These are phyloP conservation scores for Erysimum cheiri DNA, from an alignment of 441 rosid species.

Conservation along the genomic window DNA sequence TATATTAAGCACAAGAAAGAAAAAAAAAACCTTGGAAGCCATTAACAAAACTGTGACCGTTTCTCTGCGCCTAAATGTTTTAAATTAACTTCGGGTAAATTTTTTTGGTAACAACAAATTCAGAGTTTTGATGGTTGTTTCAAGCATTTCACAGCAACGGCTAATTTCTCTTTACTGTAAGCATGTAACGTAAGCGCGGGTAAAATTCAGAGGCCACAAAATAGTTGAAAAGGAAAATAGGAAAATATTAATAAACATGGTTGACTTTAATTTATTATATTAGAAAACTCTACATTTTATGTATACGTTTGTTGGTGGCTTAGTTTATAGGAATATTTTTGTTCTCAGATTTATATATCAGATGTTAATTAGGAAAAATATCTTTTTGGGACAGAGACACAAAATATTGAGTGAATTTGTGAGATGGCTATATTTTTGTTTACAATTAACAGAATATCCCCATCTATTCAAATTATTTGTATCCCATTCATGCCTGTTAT, in stretches of 20 bases:
- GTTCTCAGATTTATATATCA: too few relatives aligned
- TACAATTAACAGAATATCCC: not conserved
- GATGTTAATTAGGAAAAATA: too few relatives aligned
- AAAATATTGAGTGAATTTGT: too few relatives aligned
- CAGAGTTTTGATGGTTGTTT: not conserved
- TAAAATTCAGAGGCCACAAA: slow-evolving; percentile 10
- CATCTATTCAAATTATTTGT: not conserved
- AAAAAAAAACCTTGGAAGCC: slow-evolving; percentile 7
- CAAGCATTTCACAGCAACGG: slow-evolving; percentile 30
- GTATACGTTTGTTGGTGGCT: not conserved
- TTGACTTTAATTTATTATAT: not conserved
- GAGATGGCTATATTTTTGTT: too few relatives aligned
- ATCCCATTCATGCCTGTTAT: not conserved
- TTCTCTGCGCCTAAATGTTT: slow-evolving; percentile 16
- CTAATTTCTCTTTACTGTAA: slow-evolving; percentile 9
- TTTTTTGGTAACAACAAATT: not conserved
- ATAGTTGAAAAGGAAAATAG: not conserved
- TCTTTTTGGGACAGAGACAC: too few relatives aligned
- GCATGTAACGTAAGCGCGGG: slow-evolving; percentile 23
- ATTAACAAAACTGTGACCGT: slow-evolving; percentile 37
- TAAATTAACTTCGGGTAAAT: too few relatives aligned
- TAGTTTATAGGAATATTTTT: too few relatives aligned
- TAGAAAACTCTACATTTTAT: not conserved
- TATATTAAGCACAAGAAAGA: not conserved
- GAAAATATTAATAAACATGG: not conserved